These are phyloP conservation scores for Fusarium napiforme DNA, from an alignment of 2,329 filamentous ascomycete species.

Conservation along the genomic window DNA sequence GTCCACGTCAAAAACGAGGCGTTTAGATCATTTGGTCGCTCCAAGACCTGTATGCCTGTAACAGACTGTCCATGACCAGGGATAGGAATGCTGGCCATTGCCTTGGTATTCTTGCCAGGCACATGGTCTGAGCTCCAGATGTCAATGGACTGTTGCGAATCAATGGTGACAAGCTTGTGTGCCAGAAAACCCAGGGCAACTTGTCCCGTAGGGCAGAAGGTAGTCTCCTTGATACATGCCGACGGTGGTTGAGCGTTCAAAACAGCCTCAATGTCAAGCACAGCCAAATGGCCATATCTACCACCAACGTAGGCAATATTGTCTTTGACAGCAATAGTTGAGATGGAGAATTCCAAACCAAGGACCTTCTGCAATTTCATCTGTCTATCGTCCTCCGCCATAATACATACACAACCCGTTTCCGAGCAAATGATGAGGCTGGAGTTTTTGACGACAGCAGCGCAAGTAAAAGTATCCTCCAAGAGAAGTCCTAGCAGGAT, in stretches of 20 bases:
- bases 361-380: conserved; percentile 76
- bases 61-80: conserved; percentile 72
- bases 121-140: conserved; percentile 65
- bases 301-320: conserved; percentile 75
- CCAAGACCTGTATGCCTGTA: conserved; percentile 78
- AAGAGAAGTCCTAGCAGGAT: conserved; percentile 83
- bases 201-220: conserved; percentile 58
- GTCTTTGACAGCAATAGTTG: conserved; percentile 71
- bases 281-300: conserved; percentile 68
- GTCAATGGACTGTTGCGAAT: conserved; percentile 79
- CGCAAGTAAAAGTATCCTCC: conserved; percentile 85
- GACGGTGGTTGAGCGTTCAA: conserved; percentile 52
- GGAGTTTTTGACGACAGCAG: conserved; percentile 73
- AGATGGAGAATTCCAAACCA: conserved; percentile 74
- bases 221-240: conserved; percentile 53
- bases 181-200: conserved; percentile 76
- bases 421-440: conserved; percentile 88
- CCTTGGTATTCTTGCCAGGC: conserved; percentile 52
- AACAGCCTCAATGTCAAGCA: conserved; percentile 62
- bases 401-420: conserved; percentile 85
- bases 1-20: conserved; percentile 93
- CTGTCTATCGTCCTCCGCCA: conserved; percentile 79
- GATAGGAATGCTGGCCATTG: conserved; percentile 63
- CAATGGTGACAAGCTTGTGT: conserved; percentile 77
- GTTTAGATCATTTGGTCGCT: conserved; percentile 66